Evolutionary conservation across 2,329 filamentous ascomycete species (phyloP).

Genomic region (Diplodia mutila): DNA sequence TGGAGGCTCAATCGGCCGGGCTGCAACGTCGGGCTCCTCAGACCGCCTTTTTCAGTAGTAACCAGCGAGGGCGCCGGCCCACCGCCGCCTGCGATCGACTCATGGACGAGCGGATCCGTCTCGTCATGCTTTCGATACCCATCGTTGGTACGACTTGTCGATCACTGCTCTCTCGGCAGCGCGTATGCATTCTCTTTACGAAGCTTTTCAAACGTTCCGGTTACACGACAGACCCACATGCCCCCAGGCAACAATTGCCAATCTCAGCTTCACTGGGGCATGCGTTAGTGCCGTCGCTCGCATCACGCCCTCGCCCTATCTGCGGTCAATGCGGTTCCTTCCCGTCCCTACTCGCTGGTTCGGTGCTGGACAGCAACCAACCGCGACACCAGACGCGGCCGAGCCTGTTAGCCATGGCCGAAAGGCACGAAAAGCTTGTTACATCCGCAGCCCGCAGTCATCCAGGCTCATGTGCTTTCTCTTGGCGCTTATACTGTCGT

Average conservation of each 20-base stretch:
- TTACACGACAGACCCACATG: neutral
- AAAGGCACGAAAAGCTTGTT: neutral
- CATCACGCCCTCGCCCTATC: neutral
- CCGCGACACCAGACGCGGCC: neutral
- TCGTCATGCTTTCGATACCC: slow-evolving; percentile 7
- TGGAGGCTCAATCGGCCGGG: neutral
- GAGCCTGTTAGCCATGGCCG: neutral
- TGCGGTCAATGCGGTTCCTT: neutral
- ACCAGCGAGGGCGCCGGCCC: slow-evolving; percentile 2
- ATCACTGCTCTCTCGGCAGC: neutral
- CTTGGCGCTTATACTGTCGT: neutral
- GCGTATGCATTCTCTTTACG: neutral
- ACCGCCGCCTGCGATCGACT: neutral
- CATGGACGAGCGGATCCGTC: neutral
- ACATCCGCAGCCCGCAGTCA: slow-evolving; percentile 8
- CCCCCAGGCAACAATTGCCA: neutral
- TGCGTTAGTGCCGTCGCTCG: slow-evolving; percentile 13
- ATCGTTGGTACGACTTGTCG: neutral
- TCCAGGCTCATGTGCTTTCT: neutral
- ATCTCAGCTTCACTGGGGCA: neutral
- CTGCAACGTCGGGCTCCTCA: slow-evolving; percentile 1
- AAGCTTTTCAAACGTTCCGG: neutral
- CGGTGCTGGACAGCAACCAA: neutral
- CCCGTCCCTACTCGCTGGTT: slow-evolving; percentile 4
- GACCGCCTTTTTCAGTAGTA: slow-evolving; percentile 2